Evolutionary conservation across 2,329 filamentous ascomycete species (phyloP), one percentile per base, ranked within the genome.

Genomic region (Cladophialophora yegresii): DNA sequence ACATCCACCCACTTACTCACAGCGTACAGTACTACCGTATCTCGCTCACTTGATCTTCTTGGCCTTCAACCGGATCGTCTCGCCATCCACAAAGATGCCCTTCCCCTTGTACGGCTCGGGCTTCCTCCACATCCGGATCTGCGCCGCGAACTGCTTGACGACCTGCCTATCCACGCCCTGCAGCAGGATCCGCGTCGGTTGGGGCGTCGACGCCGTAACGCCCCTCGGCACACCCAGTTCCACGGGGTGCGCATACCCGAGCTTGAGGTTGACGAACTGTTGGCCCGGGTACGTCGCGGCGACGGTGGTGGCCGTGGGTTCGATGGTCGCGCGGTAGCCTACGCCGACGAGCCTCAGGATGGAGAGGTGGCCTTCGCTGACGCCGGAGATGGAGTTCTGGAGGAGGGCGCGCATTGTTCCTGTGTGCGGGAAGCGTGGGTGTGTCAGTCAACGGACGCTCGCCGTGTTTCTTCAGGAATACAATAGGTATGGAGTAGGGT

Each of bases 81-180:
- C 92, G 69, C 93, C 92, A 75, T 98, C 96, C 73, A 99, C 89
- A 77, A 98, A 99, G 72, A 99, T 96, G 72, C 95, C 95, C 87
- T 99, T 98, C 71, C 95, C 95, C 86, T 99, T 99, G 80, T 99
- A 99, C 70, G 95, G 95, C 81, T 99, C 95, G 32, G 95, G 95
- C 69, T 85, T 85, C 75, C 95, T 88, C 93, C 93, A 98, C 78
- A 83, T 85, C 72, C 92, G 84, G 71, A 99, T 96, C 72, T 88
- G 83, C 0, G 95, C 95, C 20, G 95, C 95, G 77, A 98, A 97
- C 64, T 90, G 88, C 84, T 92, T 95, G 68, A 99, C 87, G 55
- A 88, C 84, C 78, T 96, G 89, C 75, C 92, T 92, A 76, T 98
- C 87, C 58, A 89, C 84, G 8, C 95, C 92, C 80, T 99, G 92